Percentiles rank a stretch among this genome's conserved stretches.
These are phyloP conservation scores for Bertia moriformis DNA, from an alignment of 2,329 filamentous ascomycete species.

Conservation along the genomic window DNA sequence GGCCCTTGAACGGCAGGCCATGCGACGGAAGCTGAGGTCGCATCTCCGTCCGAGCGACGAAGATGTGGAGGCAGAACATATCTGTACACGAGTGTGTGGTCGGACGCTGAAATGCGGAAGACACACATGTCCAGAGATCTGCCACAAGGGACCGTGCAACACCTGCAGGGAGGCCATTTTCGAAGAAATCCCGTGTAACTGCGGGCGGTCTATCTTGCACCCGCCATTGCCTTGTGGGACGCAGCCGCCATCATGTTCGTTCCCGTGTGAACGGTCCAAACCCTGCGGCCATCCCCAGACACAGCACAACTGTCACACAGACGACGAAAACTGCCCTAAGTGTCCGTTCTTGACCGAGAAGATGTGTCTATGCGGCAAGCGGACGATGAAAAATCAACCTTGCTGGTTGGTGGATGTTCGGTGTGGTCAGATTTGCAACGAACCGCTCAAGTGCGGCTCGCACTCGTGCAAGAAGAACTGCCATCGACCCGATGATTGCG, in stretches of 20 bases:
- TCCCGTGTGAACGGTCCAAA: conserved; percentile 60
- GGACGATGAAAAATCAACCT: conserved; percentile 72
- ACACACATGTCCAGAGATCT: conserved; percentile 74
- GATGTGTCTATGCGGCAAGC: conserved; percentile 75
- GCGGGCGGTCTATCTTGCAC: conserved; percentile 70
- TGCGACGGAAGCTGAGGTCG: conserved; percentile 52
- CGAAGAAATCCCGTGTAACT: conserved; percentile 77
- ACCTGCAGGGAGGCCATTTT: conserved; percentile 84
- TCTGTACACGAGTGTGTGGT: conserved; percentile 73
- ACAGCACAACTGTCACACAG: conserved; percentile 67
- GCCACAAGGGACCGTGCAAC: conserved; percentile 74
- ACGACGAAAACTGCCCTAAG: conserved; percentile 69
- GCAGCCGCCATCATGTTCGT: conserved; percentile 65
- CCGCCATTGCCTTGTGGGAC: conserved; percentile 91
- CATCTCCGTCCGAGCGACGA: conserved; percentile 30
- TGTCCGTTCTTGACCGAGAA: conserved; percentile 85
- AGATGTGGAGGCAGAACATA: conserved; percentile 78
- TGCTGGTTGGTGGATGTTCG: conserved; percentile 75
- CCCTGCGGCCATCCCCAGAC: conserved; percentile 73
- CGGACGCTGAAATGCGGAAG: conserved; percentile 73
- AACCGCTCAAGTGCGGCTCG: conserved; percentile 69
- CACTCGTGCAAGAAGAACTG: conserved; percentile 75
- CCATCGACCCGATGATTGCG: conserved; percentile 71
- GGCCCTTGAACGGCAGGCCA: conserved; percentile 62
- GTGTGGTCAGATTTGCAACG: conserved; percentile 70